These are phyloP conservation scores for Rasamsonia emersonii DNA, from an alignment of 2,329 filamentous ascomycete species.

Conservation along the genomic window DNA sequence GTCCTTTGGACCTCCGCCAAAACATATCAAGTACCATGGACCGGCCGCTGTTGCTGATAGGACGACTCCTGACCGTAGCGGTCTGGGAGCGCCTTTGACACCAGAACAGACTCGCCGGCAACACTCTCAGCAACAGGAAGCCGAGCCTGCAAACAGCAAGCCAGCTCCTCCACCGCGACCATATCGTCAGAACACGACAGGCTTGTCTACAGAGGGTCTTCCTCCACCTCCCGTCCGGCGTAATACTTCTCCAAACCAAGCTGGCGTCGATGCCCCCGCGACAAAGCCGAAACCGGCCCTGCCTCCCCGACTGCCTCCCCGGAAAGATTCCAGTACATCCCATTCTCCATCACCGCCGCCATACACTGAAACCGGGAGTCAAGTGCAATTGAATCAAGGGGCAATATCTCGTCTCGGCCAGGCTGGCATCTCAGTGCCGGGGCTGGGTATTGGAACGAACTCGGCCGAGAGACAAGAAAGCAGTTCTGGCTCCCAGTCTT, in stretches of 20 bases:
- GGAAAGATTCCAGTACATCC: conserved; percentile 47
- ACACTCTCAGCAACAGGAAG: conserved; percentile 20
- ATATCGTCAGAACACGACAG: conserved; percentile 62
- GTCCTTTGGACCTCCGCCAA: conserved; percentile 74
- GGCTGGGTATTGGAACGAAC: conserved; percentile 57
- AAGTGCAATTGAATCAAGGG: conserved; percentile 44
- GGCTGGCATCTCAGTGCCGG: conserved; percentile 70
- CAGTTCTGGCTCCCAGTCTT: conserved; percentile 21
- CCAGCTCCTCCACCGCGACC: conserved; percentile 50
- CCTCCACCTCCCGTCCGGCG: conserved; percentile 60
- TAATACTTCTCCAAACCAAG: conserved; percentile 20
- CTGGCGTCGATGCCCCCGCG: conserved; percentile 18
- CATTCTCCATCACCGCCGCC: conserved; percentile 34
- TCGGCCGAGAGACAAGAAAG: conserved; percentile 21
- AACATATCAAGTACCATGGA: conserved; percentile 47
- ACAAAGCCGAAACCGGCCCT: conserved; percentile 44
- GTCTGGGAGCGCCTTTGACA: conserved; percentile 36
- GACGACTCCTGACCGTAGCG: conserved; percentile 35
- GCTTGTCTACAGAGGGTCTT: conserved; percentile 58
- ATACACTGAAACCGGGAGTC: conserved; percentile 37
- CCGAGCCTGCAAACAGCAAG: conserved; percentile 28
- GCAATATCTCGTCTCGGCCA: conserved; percentile 59
- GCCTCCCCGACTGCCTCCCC: conserved; percentile 64
- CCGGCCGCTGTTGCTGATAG: conserved; percentile 36
- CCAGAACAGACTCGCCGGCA: conserved; percentile 27